A percentile compares a stretch with the other conserved stretches of the same genome.
phyloP scores from a whole-genome alignment of 495 filamentous ascomycete species.

The Aspergillus sparsus region DNA sequence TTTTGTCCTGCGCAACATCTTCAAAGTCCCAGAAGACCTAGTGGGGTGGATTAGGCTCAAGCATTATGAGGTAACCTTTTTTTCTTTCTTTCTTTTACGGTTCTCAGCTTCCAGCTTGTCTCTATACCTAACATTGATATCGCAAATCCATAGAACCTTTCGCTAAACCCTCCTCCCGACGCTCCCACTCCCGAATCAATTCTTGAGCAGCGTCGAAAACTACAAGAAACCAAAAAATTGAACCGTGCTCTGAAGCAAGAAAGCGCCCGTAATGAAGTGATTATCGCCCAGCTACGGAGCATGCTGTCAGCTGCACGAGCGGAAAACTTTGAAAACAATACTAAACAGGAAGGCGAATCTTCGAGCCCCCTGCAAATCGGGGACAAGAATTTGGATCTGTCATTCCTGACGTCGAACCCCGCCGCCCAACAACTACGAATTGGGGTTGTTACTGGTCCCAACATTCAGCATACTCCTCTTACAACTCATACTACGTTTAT shows the following conservation, averaged over 20 bases:
- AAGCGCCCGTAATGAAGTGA: slow-evolving; percentile 69
- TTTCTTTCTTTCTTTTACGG: neutral
- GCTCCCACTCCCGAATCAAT: slow-evolving; percentile 65
- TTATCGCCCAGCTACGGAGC: slow-evolving; percentile 64
- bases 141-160: slow-evolving; percentile 34
- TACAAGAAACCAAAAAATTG: slow-evolving; percentile 79
- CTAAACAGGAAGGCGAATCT: slow-evolving; percentile 26
- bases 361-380: slow-evolving; percentile 14
- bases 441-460: slow-evolving; percentile 39
- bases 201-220: slow-evolving; percentile 67
- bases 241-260: slow-evolving; percentile 74
- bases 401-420: slow-evolving; percentile 54
- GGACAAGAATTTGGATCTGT: slow-evolving; percentile 42
- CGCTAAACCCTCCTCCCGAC: slow-evolving; percentile 35
- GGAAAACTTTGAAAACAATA: slow-evolving; percentile 31
- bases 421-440: slow-evolving; percentile 50
- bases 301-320: slow-evolving; percentile 47
- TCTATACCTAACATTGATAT: neutral
- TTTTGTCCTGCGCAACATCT: slow-evolving; percentile 83
- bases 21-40: slow-evolving; percentile 73
- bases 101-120: slow-evolving; percentile 1
- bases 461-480: slow-evolving; percentile 48
- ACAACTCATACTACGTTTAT: slow-evolving; percentile 79
- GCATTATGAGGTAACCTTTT: slow-evolving; percentile 71
- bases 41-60: slow-evolving; percentile 74